phyloP scores from a whole-genome alignment of 495 filamentous ascomycete genomes.

The Cryomyces antarcticus region DNA sequence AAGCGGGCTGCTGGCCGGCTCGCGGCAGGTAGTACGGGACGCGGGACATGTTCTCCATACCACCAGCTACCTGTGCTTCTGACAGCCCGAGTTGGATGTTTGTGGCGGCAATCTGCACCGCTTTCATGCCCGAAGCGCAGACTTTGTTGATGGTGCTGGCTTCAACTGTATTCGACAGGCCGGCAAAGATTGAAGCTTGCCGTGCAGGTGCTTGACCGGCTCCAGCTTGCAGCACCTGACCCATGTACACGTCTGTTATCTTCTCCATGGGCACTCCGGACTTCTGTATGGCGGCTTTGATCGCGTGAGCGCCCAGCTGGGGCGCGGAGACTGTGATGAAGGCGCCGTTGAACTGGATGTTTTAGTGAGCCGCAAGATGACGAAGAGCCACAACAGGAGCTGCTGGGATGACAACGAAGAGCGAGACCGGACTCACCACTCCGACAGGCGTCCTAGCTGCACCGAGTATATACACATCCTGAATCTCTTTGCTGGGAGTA shows the following conservation, averaged over 20 bases:
- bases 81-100: conserved; percentile 81
- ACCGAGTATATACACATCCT: conserved; percentile 79
- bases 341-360: conserved; percentile 68
- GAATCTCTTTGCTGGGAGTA: conserved; percentile 42
- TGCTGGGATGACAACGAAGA: background rate
- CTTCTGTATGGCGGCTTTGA: conserved; percentile 71
- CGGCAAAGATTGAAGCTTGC: conserved; percentile 78
- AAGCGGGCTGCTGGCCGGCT: conserved; percentile 51
- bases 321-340: conserved; percentile 67
- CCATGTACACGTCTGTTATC: conserved; percentile 88
- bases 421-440: conserved; percentile 34
- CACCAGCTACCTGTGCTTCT: conserved; percentile 75
- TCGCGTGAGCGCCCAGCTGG: conserved; percentile 66
- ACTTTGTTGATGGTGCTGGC: conserved; percentile 92
- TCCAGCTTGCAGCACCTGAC: conserved; percentile 74
- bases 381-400: background rate
- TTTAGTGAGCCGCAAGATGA: background rate
- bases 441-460: conserved; percentile 73
- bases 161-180: conserved; percentile 56
- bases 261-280: conserved; percentile 55
- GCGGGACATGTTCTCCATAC: conserved; percentile 93
- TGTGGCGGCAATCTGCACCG: conserved; percentile 73
- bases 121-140: conserved; percentile 84
- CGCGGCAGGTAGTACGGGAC: conserved; percentile 83
- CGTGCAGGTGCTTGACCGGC: conserved; percentile 82